These are phyloP conservation scores for Hypoxylon lienhwacheense DNA, from an alignment of 495 filamentous ascomycete genomes.

Conservation along the genomic window DNA sequence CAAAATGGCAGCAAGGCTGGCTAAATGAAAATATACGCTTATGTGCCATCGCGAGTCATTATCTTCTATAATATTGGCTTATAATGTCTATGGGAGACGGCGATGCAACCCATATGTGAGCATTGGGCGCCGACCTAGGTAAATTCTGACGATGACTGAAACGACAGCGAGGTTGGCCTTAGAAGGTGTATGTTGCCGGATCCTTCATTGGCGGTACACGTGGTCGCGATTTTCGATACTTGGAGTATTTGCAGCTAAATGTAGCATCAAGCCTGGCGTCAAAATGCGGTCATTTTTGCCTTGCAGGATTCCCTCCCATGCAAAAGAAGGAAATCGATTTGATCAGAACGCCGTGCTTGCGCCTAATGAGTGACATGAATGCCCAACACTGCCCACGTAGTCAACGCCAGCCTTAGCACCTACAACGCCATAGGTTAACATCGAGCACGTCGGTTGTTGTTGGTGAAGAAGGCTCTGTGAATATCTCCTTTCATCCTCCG, in stretches of 20 bases:
- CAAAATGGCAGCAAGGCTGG: background rate
- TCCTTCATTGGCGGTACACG: conserved; percentile 11
- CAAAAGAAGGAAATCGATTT: background rate
- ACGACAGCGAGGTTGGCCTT: background rate
- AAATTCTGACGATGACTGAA: background rate
- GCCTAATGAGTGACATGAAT: conserved; percentile 10
- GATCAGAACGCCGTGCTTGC: background rate
- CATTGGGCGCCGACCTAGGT: conserved; percentile 20
- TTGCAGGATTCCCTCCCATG: background rate
- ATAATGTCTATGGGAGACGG: conserved; percentile 6
- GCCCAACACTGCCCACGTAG: conserved; percentile 23
- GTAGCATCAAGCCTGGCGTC: conserved; percentile 11
- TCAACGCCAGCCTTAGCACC: conserved; percentile 1
- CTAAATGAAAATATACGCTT: background rate
- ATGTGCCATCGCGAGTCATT: background rate
- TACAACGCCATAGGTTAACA: conserved; percentile 1
- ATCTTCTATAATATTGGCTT: background rate
- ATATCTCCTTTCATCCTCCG: background rate
- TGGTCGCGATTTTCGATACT: conserved; percentile 5
- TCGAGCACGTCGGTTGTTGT: background rate
- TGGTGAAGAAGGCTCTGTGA: background rate
- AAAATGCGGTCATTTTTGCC: background rate
- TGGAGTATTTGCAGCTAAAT: conserved; percentile 4
- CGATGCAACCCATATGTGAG: conserved; percentile 12
- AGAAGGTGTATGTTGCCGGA: background rate